Evolutionary conservation across 139 green algal species (phyloP).

Genomic region (Pleodorina starrii): DNA sequence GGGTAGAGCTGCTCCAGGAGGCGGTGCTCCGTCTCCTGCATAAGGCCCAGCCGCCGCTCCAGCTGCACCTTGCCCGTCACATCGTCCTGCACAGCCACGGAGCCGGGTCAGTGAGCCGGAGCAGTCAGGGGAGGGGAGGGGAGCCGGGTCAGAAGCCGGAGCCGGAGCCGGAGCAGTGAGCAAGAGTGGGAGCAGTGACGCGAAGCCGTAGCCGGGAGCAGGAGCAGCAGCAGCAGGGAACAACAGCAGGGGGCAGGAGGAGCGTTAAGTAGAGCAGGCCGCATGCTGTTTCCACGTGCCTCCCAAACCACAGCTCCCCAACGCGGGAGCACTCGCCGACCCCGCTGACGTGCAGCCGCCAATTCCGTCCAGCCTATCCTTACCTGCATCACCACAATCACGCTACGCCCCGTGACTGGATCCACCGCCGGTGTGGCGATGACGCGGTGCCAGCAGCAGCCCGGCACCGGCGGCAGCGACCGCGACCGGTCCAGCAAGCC

Average conservation of each 20-base stretch:
- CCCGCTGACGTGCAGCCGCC: background rate
- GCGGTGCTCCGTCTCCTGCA: conserved; percentile 54
- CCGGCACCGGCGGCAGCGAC: background rate
- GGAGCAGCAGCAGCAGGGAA: background rate
- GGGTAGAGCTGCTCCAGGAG: conserved; percentile 58
- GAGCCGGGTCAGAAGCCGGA: background rate
- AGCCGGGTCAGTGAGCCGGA: too few relatives aligned
- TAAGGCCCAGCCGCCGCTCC: conserved; percentile 42
- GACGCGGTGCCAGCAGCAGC: conserved; percentile 3
- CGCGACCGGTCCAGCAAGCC: too few relatives aligned
- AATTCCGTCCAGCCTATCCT: too few relatives aligned
- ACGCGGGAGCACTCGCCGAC: too few relatives aligned
- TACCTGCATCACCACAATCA: conserved; percentile 17
- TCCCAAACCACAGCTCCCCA: background rate
- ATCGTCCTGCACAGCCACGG: conserved; percentile 50
- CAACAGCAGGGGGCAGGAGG: background rate
- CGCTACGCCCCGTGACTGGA: background rate
- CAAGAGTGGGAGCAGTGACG: background rate
- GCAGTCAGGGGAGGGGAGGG: background rate
- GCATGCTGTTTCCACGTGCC: too few relatives aligned
- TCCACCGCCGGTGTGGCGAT: background rate
- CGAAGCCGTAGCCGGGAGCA: background rate
- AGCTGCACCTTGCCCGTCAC: conserved; percentile 29
- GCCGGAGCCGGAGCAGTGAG: background rate
- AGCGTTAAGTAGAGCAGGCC: background rate